Conservation (phyloP, 2,329 filamentous ascomycete genomes). For the Verticillium albo-atrum region DNA sequence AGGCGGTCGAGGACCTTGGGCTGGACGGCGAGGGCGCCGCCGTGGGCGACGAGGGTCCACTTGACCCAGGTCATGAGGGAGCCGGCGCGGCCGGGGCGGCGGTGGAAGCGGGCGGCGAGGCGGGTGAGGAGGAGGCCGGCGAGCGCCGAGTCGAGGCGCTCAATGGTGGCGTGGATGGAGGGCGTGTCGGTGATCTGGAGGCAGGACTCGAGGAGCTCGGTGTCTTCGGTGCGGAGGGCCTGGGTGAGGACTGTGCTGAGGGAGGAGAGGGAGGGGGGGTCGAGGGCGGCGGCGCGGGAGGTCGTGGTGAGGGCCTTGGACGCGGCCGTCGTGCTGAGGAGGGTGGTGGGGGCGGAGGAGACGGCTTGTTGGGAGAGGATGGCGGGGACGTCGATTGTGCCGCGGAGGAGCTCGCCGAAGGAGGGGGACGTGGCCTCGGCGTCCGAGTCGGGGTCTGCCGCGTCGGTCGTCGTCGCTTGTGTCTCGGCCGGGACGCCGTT, state of each 20-base stretch:
- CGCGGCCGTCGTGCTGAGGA: slow-evolving; percentile 14
- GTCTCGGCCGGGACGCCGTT: slow-evolving; percentile 13
- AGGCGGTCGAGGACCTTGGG: slow-evolving; percentile 78
- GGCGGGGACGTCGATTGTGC: slow-evolving; percentile 70
- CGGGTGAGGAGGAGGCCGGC: slow-evolving; percentile 76
- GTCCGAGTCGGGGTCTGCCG: slow-evolving; percentile 34
- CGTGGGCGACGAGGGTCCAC: slow-evolving; percentile 89
- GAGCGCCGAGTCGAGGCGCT: slow-evolving; percentile 80
- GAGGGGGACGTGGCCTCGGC: slow-evolving; percentile 53
- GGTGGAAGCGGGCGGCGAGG: slow-evolving; percentile 81
- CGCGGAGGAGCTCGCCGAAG: slow-evolving; percentile 81
- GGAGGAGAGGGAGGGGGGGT: slow-evolving; percentile 68
- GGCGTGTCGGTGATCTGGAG: slow-evolving; percentile 72
- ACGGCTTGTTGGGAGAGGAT: slow-evolving; percentile 40
- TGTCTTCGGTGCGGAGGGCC: slow-evolving; percentile 88
- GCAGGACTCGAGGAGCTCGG: slow-evolving; percentile 84
- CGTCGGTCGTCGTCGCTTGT: slow-evolving; percentile 19
- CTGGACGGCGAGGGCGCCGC: slow-evolving; percentile 83
- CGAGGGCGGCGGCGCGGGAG: slow-evolving; percentile 43
- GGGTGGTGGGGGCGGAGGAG: slow-evolving; percentile 5
- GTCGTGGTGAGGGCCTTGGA: slow-evolving; percentile 30
- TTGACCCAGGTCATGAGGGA: slow-evolving; percentile 94
- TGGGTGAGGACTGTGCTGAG: slow-evolving; percentile 91
- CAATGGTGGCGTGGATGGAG: slow-evolving; percentile 83
- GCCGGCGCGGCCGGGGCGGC: slow-evolving; percentile 82